Conservation (phyloP, 306 rosid species). For the Quercus engelmannii region DNA sequence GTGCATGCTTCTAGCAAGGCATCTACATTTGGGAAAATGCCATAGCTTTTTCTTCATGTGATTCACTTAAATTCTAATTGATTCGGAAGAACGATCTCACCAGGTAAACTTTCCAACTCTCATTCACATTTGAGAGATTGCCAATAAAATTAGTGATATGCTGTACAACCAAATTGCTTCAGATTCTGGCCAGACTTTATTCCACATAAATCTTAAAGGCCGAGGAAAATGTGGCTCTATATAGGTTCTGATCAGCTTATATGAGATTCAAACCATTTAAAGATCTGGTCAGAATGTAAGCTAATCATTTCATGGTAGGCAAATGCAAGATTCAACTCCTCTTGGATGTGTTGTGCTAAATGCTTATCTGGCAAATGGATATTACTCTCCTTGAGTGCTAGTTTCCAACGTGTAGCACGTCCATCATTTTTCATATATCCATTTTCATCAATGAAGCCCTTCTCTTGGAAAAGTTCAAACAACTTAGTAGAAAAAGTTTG, state of each 20-base stretch:
- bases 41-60: slow-evolving; percentile 10
- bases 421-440: slow-evolving; percentile 84
- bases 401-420: slow-evolving; percentile 57
- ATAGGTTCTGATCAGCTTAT: slow-evolving; percentile 28
- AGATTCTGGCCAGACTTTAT: slow-evolving; percentile 4
- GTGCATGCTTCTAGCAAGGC: neutral
- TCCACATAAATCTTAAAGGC: neutral
- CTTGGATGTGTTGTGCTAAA: slow-evolving; percentile 67
- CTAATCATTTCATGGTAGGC: slow-evolving; percentile 90
- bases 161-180: neutral
- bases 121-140: neutral
- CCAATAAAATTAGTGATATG: neutral
- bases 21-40: neutral
- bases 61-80: slow-evolving; percentile 11
- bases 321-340: slow-evolving; percentile 90
- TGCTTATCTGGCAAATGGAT: slow-evolving; percentile 29
- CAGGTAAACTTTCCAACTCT: slow-evolving; percentile 12
- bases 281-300: slow-evolving; percentile 57
- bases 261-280: slow-evolving; percentile 77
- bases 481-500: slow-evolving; percentile 47
- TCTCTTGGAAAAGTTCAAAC: slow-evolving; percentile 52
- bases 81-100: neutral
- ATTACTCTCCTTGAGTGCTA: slow-evolving; percentile 45
- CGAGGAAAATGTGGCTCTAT: neutral
- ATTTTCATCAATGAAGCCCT: slow-evolving; percentile 68